Evolutionary conservation across 2,329 filamentous ascomycete genomes (phyloP).

Genomic region (Hirsutella rhossiliensis): DNA sequence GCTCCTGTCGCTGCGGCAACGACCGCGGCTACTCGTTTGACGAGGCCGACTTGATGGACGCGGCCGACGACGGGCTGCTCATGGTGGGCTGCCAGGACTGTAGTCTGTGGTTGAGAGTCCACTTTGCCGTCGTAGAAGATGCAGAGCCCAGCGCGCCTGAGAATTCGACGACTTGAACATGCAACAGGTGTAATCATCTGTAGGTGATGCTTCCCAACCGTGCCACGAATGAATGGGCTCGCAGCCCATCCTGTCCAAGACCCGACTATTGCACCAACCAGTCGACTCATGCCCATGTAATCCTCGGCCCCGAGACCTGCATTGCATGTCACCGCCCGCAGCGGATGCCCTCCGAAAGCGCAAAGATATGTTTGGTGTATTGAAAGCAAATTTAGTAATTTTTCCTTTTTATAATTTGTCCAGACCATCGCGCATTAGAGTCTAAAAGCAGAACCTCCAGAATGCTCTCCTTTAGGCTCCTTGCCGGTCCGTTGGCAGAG

Average conservation of each 20-base stretch:
- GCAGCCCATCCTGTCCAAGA: too few species aligned
- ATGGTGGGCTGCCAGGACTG: constrained; percentile 55
- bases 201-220: background rate
- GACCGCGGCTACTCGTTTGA: constrained; percentile 44
- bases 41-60: constrained; percentile 48
- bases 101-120: constrained; percentile 53
- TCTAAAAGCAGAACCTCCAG: constrained; percentile 42
- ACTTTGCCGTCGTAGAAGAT: constrained; percentile 44
- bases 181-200: background rate
- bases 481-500: constrained; percentile 25
- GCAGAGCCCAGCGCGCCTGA: constrained; percentile 6
- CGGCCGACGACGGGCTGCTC: constrained; percentile 44
- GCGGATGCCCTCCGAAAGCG: background rate
- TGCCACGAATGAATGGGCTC: too few species aligned
- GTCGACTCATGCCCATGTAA: too few species aligned
- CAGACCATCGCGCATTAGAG: constrained; percentile 44
- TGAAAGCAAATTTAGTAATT: constrained; percentile 36
- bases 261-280: too few species aligned
- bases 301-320: background rate
- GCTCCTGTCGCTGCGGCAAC: constrained; percentile 53
- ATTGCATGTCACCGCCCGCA: background rate
- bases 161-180: background rate
- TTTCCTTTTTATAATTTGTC: constrained; percentile 31
- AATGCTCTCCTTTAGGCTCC: constrained; percentile 32
- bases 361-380: constrained; percentile 12